Evolutionary conservation across 805 yeast genomes (phyloP).

Genomic region (Hanseniaspora opuntiae): DNA sequence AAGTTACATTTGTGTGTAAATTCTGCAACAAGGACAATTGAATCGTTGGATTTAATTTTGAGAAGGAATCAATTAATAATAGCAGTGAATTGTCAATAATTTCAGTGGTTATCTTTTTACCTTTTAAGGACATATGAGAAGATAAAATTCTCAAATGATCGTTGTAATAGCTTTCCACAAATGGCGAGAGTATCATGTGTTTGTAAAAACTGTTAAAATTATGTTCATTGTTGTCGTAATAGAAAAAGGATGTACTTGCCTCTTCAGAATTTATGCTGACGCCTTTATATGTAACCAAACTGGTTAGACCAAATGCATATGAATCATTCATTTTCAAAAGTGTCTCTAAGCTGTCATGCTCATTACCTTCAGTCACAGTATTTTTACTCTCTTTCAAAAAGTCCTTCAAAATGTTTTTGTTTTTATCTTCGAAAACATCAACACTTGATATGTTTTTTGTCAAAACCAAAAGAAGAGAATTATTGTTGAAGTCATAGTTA

Average conservation of each 20-base stretch:
- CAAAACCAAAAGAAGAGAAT: constrained; percentile 28
- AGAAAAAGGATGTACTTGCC: constrained; percentile 14
- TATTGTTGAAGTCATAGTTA: constrained; percentile 29
- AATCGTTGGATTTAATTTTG: constrained; percentile 58
- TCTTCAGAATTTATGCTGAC: constrained; percentile 12
- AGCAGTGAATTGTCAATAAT: not conserved
- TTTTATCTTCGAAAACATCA: constrained; percentile 20
- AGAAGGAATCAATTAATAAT: constrained; percentile 56
- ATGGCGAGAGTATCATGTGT: constrained; percentile 24
- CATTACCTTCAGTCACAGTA: constrained; percentile 15
- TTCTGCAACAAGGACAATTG: constrained; percentile 82
- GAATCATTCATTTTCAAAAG: constrained; percentile 27
- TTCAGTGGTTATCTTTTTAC: constrained; percentile 2
- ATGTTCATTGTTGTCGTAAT: constrained; percentile 19
- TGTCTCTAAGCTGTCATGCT: constrained; percentile 17
- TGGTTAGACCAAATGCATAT: constrained; percentile 40
- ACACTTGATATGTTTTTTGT: constrained; percentile 35
- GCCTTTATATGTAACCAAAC: constrained; percentile 28
- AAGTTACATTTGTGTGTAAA: constrained; percentile 42
- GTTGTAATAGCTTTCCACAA: constrained; percentile 29
- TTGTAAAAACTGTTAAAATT: constrained; percentile 26
- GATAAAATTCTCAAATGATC: constrained; percentile 30
- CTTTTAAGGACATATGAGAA: not conserved
- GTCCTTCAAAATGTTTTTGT: constrained; percentile 8
- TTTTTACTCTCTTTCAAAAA: constrained; percentile 16